Base-by-base conservation (phyloP, 768 basidiomycete species). In the Mycena vulgaris region DNA sequence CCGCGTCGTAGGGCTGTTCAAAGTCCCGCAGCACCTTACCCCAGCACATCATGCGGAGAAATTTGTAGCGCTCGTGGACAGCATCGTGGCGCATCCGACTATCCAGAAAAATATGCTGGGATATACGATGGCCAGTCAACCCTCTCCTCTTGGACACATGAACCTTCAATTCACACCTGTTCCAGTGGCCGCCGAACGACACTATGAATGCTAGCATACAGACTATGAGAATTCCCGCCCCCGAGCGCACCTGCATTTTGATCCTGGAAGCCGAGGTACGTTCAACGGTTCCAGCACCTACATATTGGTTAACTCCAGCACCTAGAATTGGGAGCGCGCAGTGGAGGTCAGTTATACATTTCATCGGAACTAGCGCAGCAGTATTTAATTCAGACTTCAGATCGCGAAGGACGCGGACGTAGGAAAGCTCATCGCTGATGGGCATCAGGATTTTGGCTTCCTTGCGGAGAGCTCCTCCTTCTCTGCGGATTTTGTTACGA, bases 391-490 rank as follows among this genome's bases (percentile, higher is more conserved):
- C 57, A 42, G 57, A 45, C 27, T 45, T 59, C 57, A 59, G 57
- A 59, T 59, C 57, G 57, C 57, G 40, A 59, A 59, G 42, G 57
- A 59, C 57, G 28, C 39, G 57, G 57, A 59, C 40, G 57, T 59
- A 59, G 57, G 23, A 59, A 45, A 45, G 42, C 39, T 59, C 28
- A 31, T 59, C 57, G 57, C 57, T 42, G 42, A 40, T 40, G 57
- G 57, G 40, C 57, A 59, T 59, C 40, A 45, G 57, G 57, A 59
- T 59, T 59, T 59, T 59, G 28, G 40, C 40, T 59, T 59, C 57
- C 57, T 59, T 59, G 27, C 39, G 27, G 57, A 45, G 27, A 59
- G 57, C 57, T 45, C 57, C 40, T 59, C 57, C 27, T 59, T 59
- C 40, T 59, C 57, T 45, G 57, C 57, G 28, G 57, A 59, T 59